These are phyloP conservation scores for Penicillium sclerotigenum DNA, from an alignment of 2,329 filamentous ascomycete species.

Conservation along the genomic window DNA sequence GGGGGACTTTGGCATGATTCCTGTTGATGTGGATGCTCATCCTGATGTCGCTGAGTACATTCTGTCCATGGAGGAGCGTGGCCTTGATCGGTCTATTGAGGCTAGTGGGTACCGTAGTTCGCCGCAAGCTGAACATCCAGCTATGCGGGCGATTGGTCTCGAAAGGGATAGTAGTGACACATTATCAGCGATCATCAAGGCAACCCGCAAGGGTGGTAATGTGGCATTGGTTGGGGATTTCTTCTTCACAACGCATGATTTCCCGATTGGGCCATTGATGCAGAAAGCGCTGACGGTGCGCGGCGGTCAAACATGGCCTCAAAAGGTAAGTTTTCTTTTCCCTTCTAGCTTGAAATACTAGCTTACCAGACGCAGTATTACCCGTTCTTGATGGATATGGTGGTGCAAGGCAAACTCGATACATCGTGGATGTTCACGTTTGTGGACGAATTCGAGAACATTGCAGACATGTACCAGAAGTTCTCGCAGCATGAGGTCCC, in stretches of 20 bases:
- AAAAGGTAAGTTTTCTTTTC: constrained; percentile 19
- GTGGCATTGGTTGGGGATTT: constrained; percentile 32
- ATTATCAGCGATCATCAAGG: constrained; percentile 28
- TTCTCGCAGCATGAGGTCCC: constrained; percentile 28
- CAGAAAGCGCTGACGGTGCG: constrained; percentile 34
- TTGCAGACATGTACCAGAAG: constrained; percentile 23
- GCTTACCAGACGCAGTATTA: constrained; percentile 23
- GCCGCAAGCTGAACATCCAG: constrained; percentile 19
- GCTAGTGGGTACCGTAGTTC: constrained; percentile 30
- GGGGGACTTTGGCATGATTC: constrained; percentile 28
- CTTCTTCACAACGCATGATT: constrained; percentile 28
- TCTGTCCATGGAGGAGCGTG: constrained; percentile 29
- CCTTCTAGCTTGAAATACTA: neutral
- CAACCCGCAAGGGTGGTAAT: constrained; percentile 31
- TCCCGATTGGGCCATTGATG: constrained; percentile 33
- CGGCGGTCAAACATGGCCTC: constrained; percentile 26
- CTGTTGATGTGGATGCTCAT: constrained; percentile 25
- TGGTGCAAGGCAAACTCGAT: constrained; percentile 25
- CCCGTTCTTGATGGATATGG: constrained; percentile 29
- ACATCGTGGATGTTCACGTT: constrained; percentile 33
- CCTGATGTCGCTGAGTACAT: constrained; percentile 30
- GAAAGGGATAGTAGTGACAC: constrained; percentile 31
- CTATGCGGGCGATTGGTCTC: constrained; percentile 19
- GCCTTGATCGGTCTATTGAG: constrained; percentile 31
- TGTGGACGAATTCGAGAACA: constrained; percentile 33